Conservation (phyloP, 345 rosid genomes). For the Arabidopsis suecica region DNA sequence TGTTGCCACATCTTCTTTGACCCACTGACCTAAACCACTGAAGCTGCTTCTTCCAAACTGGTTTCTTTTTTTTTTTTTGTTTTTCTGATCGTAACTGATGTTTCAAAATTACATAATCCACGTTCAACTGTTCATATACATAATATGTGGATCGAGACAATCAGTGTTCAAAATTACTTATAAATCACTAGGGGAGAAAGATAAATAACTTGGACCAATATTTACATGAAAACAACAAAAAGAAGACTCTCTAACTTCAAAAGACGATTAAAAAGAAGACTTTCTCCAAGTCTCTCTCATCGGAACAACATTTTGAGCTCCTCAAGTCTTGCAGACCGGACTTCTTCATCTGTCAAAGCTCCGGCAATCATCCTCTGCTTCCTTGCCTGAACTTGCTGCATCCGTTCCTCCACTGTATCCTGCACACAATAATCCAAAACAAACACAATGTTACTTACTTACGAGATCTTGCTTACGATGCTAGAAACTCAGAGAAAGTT, state of each 20-base stretch:
- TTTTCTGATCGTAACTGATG: neutral
- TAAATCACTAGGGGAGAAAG: neutral
- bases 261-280: neutral
- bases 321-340: conserved; percentile 68
- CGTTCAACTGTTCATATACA: neutral
- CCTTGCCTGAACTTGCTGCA: conserved; percentile 74
- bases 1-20: neutral
- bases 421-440: conserved; percentile 28
- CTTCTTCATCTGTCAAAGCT: conserved; percentile 69
- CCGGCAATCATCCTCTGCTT: conserved; percentile 72
- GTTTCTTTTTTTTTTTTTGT: neutral
- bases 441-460: conserved; percentile 4
- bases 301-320: conserved; percentile 73
- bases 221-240: neutral
- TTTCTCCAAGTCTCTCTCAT: conserved; percentile 29
- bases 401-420: conserved; percentile 64
- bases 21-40: neutral
- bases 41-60: neutral
- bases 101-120: too few relatives aligned
- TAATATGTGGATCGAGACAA: neutral
- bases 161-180: neutral
- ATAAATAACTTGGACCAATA: conserved; percentile 7
- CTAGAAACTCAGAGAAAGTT: neutral
- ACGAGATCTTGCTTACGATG: neutral
- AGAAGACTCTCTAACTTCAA: neutral